Percentiles rank a stretch among this genome's conserved stretches.
phyloP scores from a whole-genome alignment of 768 basidiomycete genomes.

The Hypholoma sublateritium region DNA sequence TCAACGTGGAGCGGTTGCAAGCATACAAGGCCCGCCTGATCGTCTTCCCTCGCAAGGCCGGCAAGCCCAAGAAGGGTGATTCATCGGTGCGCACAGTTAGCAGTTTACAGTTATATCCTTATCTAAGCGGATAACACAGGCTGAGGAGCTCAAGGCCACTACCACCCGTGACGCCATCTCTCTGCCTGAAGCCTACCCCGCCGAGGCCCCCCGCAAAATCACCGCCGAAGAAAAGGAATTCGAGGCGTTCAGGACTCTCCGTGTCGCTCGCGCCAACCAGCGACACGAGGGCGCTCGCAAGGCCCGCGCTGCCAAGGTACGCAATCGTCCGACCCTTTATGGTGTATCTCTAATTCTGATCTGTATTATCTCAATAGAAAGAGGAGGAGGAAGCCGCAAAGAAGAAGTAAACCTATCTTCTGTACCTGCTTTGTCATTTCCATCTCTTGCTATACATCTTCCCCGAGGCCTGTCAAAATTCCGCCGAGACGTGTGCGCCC shows the following conservation, averaged over 20 bases:
- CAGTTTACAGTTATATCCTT: background rate
- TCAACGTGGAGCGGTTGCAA: constrained; percentile 93
- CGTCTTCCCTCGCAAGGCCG: constrained; percentile 95
- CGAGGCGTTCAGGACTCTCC: constrained; percentile 87
- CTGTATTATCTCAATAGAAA: constrained; percentile 46
- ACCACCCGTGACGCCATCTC: constrained; percentile 69
- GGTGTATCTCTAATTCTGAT: constrained; percentile 5
- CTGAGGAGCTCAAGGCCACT: constrained; percentile 76
- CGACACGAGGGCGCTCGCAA: constrained; percentile 89
- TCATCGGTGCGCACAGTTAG: constrained; percentile 63
- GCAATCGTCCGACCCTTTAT: constrained; percentile 23
- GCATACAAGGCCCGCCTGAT: constrained; percentile 92
- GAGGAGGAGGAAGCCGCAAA: constrained; percentile 92
- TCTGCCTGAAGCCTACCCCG: constrained; percentile 64
- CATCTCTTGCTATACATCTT: constrained; percentile 26
- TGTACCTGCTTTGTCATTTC: constrained; percentile 24
- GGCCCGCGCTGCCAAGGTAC: constrained; percentile 80
- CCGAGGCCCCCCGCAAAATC: constrained; percentile 91
- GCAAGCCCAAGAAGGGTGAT: constrained; percentile 96
- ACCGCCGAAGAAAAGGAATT: constrained; percentile 87
- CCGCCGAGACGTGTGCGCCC: constrained; percentile 24
- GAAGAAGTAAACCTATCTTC: constrained; percentile 67
- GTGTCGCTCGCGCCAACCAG: constrained; percentile 76
- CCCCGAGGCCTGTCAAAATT: constrained; percentile 36
- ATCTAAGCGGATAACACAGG: constrained; percentile 40